Evolutionary conservation across 176 grass and related monocot genomes (phyloP), one percentile per base, ranked within the genome.

Genomic region (Triticum monococcum): DNA sequence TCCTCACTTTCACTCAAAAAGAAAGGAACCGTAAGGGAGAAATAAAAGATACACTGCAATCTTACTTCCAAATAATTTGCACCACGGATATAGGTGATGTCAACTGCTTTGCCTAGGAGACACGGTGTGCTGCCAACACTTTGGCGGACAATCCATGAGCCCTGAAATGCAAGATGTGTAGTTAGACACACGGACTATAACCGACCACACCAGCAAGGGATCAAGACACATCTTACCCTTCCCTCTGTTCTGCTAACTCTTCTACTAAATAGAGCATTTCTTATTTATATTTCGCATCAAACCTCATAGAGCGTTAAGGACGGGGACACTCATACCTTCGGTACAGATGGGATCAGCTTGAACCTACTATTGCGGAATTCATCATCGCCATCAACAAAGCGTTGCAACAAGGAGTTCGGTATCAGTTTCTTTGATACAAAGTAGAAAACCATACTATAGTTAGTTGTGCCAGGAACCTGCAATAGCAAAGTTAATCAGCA

Each of bases 361-460:
- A 98, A 96, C 83, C 93, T 94, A 90, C 93, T 98, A 89, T 98
- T 98, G 48, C 93, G 91, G 45, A 92, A 98, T 89, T 98, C 93
- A 62, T 98, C 96, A 84, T 98, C 96, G 3, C 91, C 96, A 83
- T 94, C 96, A 81, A 98, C 96, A 86, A 98, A 98, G 40, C 81
- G 83, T 86, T 98, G 96, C 85, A 96, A 88, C 70, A 98, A 91
- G n/a, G 96, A 98, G 77, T 92, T 89, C 5, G 91, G 88, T 79
- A 88, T 74, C 77, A 95, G 82, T 88, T 91, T 83, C 91, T 95
- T 96, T 17, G 64, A 54, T 72, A 96, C 90, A 88, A 98, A 96
- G 85, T 98, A 98, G 81, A 96, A 98, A 71, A 98, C 92, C 96
- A 98, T 98, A 85, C 96, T 98, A 46, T 98, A 98, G 79, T 98